Evolutionary conservation across 2,329 filamentous ascomycete species (phyloP).

Genomic region (Grosmannia clavigera): DNA sequence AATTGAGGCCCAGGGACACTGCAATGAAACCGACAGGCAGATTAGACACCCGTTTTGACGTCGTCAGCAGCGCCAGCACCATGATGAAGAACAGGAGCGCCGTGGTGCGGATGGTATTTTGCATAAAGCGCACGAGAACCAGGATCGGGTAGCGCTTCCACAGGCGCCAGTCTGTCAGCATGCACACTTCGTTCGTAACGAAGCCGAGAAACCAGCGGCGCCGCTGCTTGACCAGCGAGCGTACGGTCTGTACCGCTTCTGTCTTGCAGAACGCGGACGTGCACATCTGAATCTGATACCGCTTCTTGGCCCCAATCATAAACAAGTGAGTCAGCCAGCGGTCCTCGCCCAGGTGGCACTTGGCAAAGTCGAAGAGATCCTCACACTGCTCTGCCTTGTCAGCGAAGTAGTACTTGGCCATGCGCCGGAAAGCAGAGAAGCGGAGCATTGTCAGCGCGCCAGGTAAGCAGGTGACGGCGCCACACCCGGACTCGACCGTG

Average conservation of each 20-base stretch:
- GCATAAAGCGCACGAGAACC: conserved; percentile 78
- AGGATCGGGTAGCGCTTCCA: conserved; percentile 87
- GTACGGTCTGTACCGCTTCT: conserved; percentile 82
- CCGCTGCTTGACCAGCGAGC: conserved; percentile 81
- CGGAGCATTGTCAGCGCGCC: conserved; percentile 92
- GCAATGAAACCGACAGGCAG: conserved; percentile 89
- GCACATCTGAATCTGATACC: conserved; percentile 95
- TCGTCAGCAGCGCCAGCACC: conserved; percentile 74
- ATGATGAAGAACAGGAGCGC: conserved; percentile 91
- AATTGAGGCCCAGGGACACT: conserved; percentile 85
- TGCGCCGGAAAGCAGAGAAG: conserved; percentile 88
- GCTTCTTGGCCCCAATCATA: conserved; percentile 91
- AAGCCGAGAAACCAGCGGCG: conserved; percentile 95
- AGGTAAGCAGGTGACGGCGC: conserved; percentile 86
- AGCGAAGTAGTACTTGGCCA: conserved; percentile 98
- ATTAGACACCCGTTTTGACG: conserved; percentile 63
- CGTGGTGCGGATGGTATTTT: conserved; percentile 92
- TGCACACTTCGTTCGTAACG: conserved; percentile 95
- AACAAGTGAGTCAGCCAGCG: conserved; percentile 95
- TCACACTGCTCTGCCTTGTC: conserved; percentile 93
- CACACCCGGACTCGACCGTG: conserved; percentile 88
- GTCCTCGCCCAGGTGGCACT: conserved; percentile 90
- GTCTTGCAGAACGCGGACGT: conserved; percentile 98
- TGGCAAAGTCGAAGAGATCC: conserved; percentile 92
- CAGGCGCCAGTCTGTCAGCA: conserved; percentile 86